Conservation (phyloP, 805 yeast species). For the Saturnispora hagleri region DNA sequence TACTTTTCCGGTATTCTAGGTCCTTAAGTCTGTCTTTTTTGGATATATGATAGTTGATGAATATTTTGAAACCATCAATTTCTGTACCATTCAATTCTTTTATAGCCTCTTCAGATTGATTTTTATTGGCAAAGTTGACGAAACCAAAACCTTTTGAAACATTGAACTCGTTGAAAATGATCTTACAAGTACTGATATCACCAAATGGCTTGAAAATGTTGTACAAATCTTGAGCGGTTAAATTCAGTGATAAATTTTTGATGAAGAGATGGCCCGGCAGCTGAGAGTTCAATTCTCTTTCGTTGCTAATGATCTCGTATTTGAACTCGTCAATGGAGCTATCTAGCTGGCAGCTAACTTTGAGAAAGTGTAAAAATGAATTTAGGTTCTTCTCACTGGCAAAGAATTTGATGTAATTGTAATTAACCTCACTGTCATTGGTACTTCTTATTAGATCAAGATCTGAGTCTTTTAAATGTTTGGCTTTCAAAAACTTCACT, state of each 20-base stretch:
- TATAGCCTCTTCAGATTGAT: conserved; percentile 57
- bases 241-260: conserved; percentile 36
- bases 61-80: conserved; percentile 30
- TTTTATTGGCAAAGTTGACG: conserved; percentile 48
- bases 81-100: conserved; percentile 25
- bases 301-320: conserved; percentile 14
- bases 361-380: conserved; percentile 12
- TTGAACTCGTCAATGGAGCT: conserved; percentile 6
- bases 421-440: conserved; percentile 9
- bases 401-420: conserved; percentile 16
- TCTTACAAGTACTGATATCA: conserved; percentile 35
- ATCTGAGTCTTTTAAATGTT: conserved; percentile 10
- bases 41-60: conserved; percentile 57
- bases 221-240: conserved; percentile 30
- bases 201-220: conserved; percentile 34
- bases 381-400: conserved; percentile 12
- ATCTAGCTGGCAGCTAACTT: not conserved
- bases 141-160: conserved; percentile 52
- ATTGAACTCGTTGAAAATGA: conserved; percentile 39
- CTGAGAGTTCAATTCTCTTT: conserved; percentile 15
- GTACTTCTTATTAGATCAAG: conserved; percentile 17
- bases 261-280: conserved; percentile 50
- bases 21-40: conserved; percentile 49
- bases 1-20: conserved; percentile 35
- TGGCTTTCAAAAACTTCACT: conserved; percentile 13